Evolutionary conservation across 164 flowering plant genomes (phyloP), one percentile per base, ranked within the genome.

Genomic region (Litsea cubeba): DNA sequence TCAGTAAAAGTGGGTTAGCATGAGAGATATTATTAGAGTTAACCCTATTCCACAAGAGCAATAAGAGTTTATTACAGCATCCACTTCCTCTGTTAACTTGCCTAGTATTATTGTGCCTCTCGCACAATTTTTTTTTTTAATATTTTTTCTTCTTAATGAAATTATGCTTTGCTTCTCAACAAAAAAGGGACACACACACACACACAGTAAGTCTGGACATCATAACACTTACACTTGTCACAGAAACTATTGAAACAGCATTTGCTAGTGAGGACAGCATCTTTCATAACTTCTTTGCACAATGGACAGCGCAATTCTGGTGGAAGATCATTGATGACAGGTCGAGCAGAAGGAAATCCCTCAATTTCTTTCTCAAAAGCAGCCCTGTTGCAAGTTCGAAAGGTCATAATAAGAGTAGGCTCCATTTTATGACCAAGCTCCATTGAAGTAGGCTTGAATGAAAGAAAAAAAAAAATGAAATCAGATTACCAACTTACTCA

Each of bases 181-280:
- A 54, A 54, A 54, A 17, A 54, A 54, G 4, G 12, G 60, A 14
- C 32, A 14, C 32, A 54, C 60, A 54, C 60, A 54, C 4, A 54
- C 5, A 54, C 20, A 54, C 1, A 54, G 5, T 54, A 15, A 54
- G 17, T 63, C 4, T 18, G 32, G 28, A 14, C 46, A 68, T 18
- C 12, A 22, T 58, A 75, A 62, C 76, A 69, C 89, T 81, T 86
- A 94, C 99, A 96, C 84, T 86, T 94, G 72, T 96, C 97, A 82
- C 99, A 96, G 69, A 92, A 96, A 78, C 97, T 96, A 23, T 79
- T 85, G 62, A 92, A 94, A 78, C 99, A 96, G 80, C 99, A 96
- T 80, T 94, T 96, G 95, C 98, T 91, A 24, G 98, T 90, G 60
- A 96, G 82, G 4, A 94, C 98, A 76, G 99, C 99, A 85, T 96